Base-by-base conservation (phyloP, 495 filamentous ascomycete species). In the Penicillium longicatenatum region DNA sequence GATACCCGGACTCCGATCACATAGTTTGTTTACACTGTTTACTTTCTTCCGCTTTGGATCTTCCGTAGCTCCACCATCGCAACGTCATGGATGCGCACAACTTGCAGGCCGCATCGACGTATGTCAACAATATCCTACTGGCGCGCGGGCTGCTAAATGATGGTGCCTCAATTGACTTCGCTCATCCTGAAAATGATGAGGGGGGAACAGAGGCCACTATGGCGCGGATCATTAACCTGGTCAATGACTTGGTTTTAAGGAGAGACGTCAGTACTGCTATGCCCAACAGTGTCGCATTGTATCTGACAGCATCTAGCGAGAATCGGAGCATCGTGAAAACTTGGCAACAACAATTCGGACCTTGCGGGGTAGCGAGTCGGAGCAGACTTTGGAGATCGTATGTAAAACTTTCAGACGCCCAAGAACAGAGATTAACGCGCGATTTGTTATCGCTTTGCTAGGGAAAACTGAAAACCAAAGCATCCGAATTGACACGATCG, bases 101-200 rank as follows among this genome's bases (percentile, higher is more conserved):
- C 74, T 77, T 97, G 45, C 84, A 88, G 62, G 91, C 91, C 55
- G 94, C 94, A 24, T 96, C 93, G 54, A 84, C 86, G 46, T 98
- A 98, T 74, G 89, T 98, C 75, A 98, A 98, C 78, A 97, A 97
- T 70, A 87, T 96, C 55, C 80, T 98, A 30, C 83, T 97, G 33
- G 91, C 93, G 4, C 86, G 94, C 41, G 94, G 94, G 19, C 80
- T 98, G 20, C 75, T 98, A 11, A 89, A 89, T 66, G 88, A 90
- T 86, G 89, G 91, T 61, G 81, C 84, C 55, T 82, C 82, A 30
- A 94, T 98, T 70, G 86, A 96, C 67, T 98, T 98, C 69, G 86
- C 89, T 58, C 75, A 83, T 30, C 91, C 91, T 14, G 84, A 87
- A 48, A 82, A 83, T 58, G 81, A 77, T 49, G 85, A 88, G 30